Evolutionary conservation across 1,139 yeast species (phyloP), one percentile per base, ranked within the genome.

Genomic region (Yamadazyma kanchanaburiensis): DNA sequence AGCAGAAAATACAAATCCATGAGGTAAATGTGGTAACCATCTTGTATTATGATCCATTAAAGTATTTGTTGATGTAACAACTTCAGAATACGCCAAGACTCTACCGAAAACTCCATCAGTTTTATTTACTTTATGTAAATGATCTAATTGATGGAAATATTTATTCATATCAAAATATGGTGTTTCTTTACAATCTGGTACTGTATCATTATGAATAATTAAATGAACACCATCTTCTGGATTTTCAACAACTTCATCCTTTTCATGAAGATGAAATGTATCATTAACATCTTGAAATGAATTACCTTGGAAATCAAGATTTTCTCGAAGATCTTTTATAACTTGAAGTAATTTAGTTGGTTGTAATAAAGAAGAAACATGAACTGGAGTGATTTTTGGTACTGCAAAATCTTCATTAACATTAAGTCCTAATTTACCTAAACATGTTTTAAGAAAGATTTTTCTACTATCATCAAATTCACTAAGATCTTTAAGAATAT

Each of bases 61-160:
- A 0, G 87, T 74, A 34, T 76, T 81, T 0, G 98, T 91, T 0
- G 97, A 89, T 0, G 96, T 84, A 1, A 89, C 79, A 3, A 89
- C 95, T 49, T 91, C 96, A 4, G 88, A 88, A 49, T 89, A 89
- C 11, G 86, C 63, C 16, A 86, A 53, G 2, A 71, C 51, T 1
- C 80, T 58, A 1, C 96, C 97, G 26, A 81, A 58, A 2, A 60
- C 65, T 3, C 65, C 62, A 7, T 46, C 42, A 13, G 43, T 32
- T 12, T 49, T 32, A 10, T 46, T 39, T 8, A 34, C 35, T 1
- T 32, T 30, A 7, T 43, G 41, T 11, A 64, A 51, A 13, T 45
- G 51, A 12, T 58, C 53, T 31, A 89, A 58, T 19, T 57, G 47
- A 6, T 56, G 49, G 49, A 71, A 83, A 50, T 81, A 91, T 15